Evolutionary conservation across 2,329 filamentous ascomycete species (phyloP), one percentile per base, ranked within the genome.

Genomic region (Drechslerella coelobrocha): DNA sequence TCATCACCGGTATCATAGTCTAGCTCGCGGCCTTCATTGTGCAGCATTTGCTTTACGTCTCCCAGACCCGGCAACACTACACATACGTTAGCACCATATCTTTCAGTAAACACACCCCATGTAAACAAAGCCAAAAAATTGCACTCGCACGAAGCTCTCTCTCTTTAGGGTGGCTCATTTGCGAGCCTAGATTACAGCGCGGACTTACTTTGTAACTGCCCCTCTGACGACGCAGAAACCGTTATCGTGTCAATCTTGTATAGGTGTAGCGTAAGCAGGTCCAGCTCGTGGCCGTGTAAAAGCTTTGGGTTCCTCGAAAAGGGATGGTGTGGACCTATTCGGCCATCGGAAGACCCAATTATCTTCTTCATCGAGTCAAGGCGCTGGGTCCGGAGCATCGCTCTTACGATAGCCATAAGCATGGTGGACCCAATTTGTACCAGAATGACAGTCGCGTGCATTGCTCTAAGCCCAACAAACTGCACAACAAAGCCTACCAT

Each of bases 401-500:
- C 61, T 19, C 73, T 37, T 6, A 74, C 52, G 17, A 55, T 24
- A 9, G 73, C 62, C 73, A 75, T 75, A 1, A 72, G 3, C 7
- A 72, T 9, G 2, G 60, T 72, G 1, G 52, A 54, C 7, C 23
- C 34, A 8, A 75, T 26, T 27, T 73, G 71, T 3, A 59, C 66
- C 12, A 73, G n/a, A 4, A 62, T 66, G 26, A 73, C 68, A 10
- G 41, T 56, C 1, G 41, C 34, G 21, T 75, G 61, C 51, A 74
- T 57, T 12, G 55, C 56, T 10, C 73, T 56, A 0, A 74, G 51
- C 10, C 68, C 73, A 19, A 74, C 55, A 29, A 75, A 75, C 39
- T 75, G 73, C 1, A 31, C 14, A 6, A 72, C 23, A 48, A 75
- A 75, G 0, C 73, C 71, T 2, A 74, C 7, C 10, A 74, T 39